phyloP scores from a whole-genome alignment of 2,329 filamentous ascomycete genomes.

The Fusarium heterosporum region DNA sequence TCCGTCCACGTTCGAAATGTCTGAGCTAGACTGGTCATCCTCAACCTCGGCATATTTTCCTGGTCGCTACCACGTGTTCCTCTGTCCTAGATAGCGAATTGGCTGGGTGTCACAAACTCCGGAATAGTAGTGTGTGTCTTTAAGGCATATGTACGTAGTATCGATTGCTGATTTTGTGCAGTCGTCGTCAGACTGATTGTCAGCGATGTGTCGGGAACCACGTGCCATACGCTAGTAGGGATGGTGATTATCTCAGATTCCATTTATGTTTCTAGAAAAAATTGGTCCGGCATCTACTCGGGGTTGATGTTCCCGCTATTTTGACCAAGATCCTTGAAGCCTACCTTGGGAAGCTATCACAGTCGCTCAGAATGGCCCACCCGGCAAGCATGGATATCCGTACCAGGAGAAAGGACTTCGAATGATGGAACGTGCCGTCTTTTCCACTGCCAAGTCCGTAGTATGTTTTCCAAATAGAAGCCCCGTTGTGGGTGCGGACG shows the following conservation, averaged over 20 bases:
- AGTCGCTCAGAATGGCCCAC: no score
- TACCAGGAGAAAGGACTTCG: background rate
- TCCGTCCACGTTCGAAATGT: background rate
- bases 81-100: no score
- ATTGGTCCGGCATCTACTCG: background rate
- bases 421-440: constrained; percentile 24
- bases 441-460: constrained; percentile 7
- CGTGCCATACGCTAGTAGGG: constrained; percentile 41
- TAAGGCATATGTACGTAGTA: background rate
- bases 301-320: constrained; percentile 6
- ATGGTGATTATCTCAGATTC: constrained; percentile 27
- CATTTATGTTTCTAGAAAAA: constrained; percentile 30
- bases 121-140: background rate
- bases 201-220: constrained; percentile 12
- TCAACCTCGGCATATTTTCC: constrained; percentile 42
- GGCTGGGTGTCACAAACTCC: background rate
- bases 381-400: no score
- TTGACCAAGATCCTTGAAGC: constrained; percentile 9
- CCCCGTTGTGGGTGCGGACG: constrained; percentile 16
- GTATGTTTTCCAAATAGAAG: background rate
- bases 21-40: constrained; percentile 19
- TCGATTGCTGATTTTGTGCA: constrained; percentile 14
- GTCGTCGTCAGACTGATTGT: constrained; percentile 22
- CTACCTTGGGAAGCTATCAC: background rate
- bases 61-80: background rate